Percentiles rank a stretch among this genome's conserved stretches.
These are phyloP conservation scores for Curvularia spicifera DNA, from an alignment of 2,329 filamentous ascomycete species.

Conservation along the genomic window DNA sequence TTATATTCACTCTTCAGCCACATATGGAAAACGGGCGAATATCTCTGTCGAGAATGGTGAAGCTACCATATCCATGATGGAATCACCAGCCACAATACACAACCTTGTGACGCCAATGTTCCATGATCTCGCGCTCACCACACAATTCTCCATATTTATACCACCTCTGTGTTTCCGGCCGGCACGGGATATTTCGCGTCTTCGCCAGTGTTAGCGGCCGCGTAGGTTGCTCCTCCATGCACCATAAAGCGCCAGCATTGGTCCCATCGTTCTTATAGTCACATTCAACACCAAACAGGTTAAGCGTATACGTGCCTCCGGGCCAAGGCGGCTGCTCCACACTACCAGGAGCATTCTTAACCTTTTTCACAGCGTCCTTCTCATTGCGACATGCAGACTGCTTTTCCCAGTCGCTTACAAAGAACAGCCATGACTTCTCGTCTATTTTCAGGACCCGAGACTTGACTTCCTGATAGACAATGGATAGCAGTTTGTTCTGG, in stretches of 20 bases:
- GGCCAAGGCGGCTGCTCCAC: neutral
- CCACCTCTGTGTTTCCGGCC: neutral
- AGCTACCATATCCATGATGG: neutral
- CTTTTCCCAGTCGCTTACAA: neutral
- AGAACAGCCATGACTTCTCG: neutral
- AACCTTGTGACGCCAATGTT: neutral
- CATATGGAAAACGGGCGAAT: neutral
- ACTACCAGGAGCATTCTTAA: neutral
- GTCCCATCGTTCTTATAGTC: neutral
- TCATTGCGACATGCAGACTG: neutral
- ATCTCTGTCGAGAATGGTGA: neutral
- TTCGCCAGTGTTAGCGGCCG: neutral
- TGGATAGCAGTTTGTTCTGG: neutral
- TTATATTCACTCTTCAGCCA: neutral
- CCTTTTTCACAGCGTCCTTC: neutral
- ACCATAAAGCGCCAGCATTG: neutral
- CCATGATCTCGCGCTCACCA: neutral
- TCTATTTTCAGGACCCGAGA: too few relatives aligned
- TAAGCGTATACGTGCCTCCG: neutral
- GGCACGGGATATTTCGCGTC: neutral
- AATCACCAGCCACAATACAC: neutral
- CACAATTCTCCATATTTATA: neutral
- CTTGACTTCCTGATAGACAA: neutral
- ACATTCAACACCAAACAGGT: neutral
- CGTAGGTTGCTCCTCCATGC: neutral